phyloP scores from a whole-genome alignment of 805 yeast species.

The Kluyveromyces starmeri region DNA sequence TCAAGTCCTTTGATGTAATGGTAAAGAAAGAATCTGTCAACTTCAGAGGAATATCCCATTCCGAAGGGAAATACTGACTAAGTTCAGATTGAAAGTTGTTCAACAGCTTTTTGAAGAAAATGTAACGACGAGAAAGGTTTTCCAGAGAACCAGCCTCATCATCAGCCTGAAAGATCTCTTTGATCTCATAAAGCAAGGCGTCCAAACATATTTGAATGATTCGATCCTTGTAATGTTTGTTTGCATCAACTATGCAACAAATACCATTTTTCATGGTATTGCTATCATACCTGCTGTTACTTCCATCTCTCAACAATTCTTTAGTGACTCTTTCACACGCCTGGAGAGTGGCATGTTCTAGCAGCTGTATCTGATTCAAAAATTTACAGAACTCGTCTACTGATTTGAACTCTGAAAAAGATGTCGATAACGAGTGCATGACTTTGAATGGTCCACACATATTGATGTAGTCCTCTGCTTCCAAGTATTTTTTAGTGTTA shows the following conservation, averaged over 20 bases:
- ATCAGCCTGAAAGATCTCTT: constrained; percentile 59
- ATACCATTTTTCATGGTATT: constrained; percentile 41
- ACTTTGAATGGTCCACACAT: constrained; percentile 24
- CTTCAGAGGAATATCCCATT: constrained; percentile 62
- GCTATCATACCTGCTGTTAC: constrained; percentile 14
- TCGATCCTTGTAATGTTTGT: constrained; percentile 53
- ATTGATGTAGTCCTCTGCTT: constrained; percentile 13
- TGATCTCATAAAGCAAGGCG: constrained; percentile 62
- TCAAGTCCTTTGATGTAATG: constrained; percentile 59
- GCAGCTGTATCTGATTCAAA: constrained; percentile 21
- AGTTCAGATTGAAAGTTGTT: constrained; percentile 47
- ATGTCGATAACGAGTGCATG: constrained; percentile 27
- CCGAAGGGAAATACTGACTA: constrained; percentile 49
- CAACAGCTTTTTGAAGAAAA: constrained; percentile 69
- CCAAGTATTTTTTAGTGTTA: constrained; percentile 15
- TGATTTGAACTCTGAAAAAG: constrained; percentile 59
- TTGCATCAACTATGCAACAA: constrained; percentile 59
- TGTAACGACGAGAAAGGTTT: constrained; percentile 70
- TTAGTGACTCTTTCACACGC: constrained; percentile 16
- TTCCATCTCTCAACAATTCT: constrained; percentile 12
- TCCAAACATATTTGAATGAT: constrained; percentile 67
- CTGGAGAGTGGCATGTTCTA: constrained; percentile 21
- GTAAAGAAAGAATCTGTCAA: constrained; percentile 57
- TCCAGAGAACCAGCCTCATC: constrained; percentile 96
- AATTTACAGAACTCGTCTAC: constrained; percentile 48